Evolutionary conservation across 169 alveolate genomes (phyloP).

Genomic region (Theileria parva): DNA sequence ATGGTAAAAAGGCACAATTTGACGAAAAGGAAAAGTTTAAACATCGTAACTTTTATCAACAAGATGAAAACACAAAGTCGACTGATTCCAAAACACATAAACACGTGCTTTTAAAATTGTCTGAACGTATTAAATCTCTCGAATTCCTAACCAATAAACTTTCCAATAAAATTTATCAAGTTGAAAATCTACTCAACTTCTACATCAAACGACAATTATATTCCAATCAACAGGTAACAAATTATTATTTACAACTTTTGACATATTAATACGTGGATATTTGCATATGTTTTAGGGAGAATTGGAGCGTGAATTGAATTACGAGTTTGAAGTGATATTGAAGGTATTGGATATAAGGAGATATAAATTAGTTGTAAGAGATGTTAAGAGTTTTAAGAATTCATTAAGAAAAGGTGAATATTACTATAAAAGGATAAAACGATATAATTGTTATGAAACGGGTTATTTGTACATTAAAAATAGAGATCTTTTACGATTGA

Average conservation of each 20-base stretch:
- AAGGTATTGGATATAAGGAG: background rate
- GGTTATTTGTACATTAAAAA: background rate
- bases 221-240: background rate
- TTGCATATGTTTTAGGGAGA: background rate
- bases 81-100: slow-evolving; percentile 15
- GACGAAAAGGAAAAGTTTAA: background rate
- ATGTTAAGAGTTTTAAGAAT: background rate
- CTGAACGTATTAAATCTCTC: slow-evolving; percentile 56
- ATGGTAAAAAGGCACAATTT: background rate
- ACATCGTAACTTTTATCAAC: background rate
- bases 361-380: background rate
- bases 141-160: slow-evolving; percentile 45
- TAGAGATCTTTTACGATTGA: background rate
- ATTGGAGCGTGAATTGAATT: background rate
- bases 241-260: background rate
- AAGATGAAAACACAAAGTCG: slow-evolving; percentile 1
- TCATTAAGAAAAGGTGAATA: background rate
- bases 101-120: slow-evolving; percentile 53
- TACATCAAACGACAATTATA: background rate
- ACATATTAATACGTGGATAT: background rate
- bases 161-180: slow-evolving; percentile 12
- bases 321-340: background rate
- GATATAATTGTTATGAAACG: background rate
- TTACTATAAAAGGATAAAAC: background rate
- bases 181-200: slow-evolving; percentile 10